Conservation (phyloP, 768 basidiomycete genomes). For the Rhodotorula kratochvilovae region DNA sequence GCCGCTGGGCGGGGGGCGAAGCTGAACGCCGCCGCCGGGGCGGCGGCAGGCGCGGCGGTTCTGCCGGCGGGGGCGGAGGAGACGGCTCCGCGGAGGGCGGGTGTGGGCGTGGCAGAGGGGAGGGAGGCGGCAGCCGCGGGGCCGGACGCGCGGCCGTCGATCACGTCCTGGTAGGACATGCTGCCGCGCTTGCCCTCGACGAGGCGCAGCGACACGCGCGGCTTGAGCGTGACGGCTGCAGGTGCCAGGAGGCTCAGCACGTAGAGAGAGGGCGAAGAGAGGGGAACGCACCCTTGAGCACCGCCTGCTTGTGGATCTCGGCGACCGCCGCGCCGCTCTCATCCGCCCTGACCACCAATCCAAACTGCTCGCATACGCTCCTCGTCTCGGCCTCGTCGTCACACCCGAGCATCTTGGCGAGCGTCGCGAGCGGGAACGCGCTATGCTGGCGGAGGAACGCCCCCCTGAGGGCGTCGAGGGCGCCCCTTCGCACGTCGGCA, state of each 20-base stretch:
- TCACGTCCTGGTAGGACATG: slow-evolving; percentile 43
- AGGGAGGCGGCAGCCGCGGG: slow-evolving; percentile 26
- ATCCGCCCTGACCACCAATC: slow-evolving; percentile 38
- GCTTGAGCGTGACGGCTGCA: slow-evolving; percentile 43
- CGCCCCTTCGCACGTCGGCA: slow-evolving; percentile 53
- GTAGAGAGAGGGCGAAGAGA: not conserved
- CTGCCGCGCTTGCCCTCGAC: slow-evolving; percentile 46
- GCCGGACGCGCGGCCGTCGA: slow-evolving; percentile 45
- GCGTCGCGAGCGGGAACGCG: slow-evolving; percentile 44
- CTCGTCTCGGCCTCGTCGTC: slow-evolving; percentile 46
- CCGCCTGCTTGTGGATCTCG: slow-evolving; percentile 32
- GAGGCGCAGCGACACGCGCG: slow-evolving; percentile 41
- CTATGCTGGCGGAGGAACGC: slow-evolving; percentile 49
- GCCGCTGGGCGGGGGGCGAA: not conserved
- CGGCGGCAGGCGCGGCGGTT: not conserved
- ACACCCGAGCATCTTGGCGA: slow-evolving; percentile 48
- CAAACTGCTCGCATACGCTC: slow-evolving; percentile 44
- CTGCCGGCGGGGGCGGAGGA: slow-evolving; percentile 3
- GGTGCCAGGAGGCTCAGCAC: slow-evolving; percentile 23
- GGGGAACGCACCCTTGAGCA: slow-evolving; percentile 32
- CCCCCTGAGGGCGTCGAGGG: slow-evolving; percentile 63
- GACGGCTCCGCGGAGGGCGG: slow-evolving; percentile 44
- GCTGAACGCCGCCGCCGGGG: not conserved
- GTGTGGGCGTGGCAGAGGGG: slow-evolving; percentile 47
- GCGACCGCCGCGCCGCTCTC: slow-evolving; percentile 27